phyloP scores from a whole-genome alignment of 2,329 filamentous ascomycete genomes.

The Trichophyton equinum region DNA sequence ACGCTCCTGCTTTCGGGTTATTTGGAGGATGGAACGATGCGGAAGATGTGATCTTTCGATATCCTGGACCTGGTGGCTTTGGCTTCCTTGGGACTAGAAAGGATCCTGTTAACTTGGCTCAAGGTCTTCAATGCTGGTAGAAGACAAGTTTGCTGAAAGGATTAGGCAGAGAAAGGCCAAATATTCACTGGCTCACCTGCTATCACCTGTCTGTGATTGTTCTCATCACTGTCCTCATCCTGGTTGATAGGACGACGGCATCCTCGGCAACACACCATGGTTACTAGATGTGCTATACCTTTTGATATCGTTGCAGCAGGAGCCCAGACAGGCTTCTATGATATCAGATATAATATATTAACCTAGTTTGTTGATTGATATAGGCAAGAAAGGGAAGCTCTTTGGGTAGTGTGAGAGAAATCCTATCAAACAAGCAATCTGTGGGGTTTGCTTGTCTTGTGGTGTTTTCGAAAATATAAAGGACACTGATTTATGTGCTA shows the following conservation, averaged over 20 bases:
- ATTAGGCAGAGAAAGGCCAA: neutral
- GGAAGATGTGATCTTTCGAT: neutral
- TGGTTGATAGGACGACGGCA: neutral
- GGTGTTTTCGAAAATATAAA: neutral
- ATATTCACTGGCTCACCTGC: neutral
- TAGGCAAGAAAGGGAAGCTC: neutral
- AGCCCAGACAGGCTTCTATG: neutral
- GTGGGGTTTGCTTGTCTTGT: neutral
- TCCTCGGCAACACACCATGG: constrained; percentile 2
- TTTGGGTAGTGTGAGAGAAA: neutral
- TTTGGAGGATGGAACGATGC: neutral
- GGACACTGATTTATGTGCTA: neutral
- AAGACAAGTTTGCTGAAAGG: neutral
- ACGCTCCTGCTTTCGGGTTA: neutral
- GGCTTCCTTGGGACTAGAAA: neutral
- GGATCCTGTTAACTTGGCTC: neutral
- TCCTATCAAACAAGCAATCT: neutral
- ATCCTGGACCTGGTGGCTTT: neutral
- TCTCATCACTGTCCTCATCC: neutral
- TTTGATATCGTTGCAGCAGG: neutral
- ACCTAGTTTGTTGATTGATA: neutral
- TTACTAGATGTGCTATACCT: neutral
- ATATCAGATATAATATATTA: neutral
- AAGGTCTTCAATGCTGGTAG: neutral
- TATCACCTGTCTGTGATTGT: neutral